phyloP scores from a whole-genome alignment of 305 asterid species.

The Fraxinus angustifolia region DNA sequence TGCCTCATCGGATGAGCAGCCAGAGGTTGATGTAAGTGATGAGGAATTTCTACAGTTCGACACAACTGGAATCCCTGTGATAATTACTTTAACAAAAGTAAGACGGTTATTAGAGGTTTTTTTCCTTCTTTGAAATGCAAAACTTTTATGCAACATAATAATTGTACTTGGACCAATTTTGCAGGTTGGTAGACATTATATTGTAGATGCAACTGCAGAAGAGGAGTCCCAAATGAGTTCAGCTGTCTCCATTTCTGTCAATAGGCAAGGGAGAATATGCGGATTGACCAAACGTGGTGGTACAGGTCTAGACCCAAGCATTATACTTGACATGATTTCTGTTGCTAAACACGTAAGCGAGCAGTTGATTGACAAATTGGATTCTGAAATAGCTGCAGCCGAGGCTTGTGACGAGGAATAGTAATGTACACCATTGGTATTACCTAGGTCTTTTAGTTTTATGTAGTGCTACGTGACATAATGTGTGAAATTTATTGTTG shows the following conservation, averaged over 20 bases:
- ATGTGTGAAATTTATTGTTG: background rate
- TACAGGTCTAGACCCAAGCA: slow-evolving; percentile 66
- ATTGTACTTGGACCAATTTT: background rate
- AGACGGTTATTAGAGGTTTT: background rate
- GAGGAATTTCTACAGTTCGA: slow-evolving; percentile 82
- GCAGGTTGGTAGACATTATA: slow-evolving; percentile 79
- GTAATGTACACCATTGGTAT: slow-evolving; percentile 32
- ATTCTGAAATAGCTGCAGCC: slow-evolving; percentile 79
- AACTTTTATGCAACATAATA: background rate
- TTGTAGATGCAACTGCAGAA: slow-evolving; percentile 80
- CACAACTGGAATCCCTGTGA: slow-evolving; percentile 66
- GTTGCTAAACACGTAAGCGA: slow-evolving; percentile 68
- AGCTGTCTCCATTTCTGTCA: slow-evolving; percentile 68
- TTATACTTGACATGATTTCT: slow-evolving; percentile 72
- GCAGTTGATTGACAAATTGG: slow-evolving; percentile 59
- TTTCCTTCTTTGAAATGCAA: background rate
- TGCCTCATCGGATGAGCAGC: slow-evolving; percentile 57
- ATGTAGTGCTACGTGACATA: background rate
- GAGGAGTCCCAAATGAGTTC: slow-evolving; percentile 97
- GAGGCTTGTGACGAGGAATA: slow-evolving; percentile 65
- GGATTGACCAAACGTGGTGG: slow-evolving; percentile 85
- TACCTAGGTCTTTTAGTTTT: background rate
- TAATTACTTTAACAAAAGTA: slow-evolving; percentile 84
- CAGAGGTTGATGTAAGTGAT: slow-evolving; percentile 79
- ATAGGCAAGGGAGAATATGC: slow-evolving; percentile 67